Base-by-base conservation (phyloP, 805 yeast species). In the Pichia nakasei region DNA sequence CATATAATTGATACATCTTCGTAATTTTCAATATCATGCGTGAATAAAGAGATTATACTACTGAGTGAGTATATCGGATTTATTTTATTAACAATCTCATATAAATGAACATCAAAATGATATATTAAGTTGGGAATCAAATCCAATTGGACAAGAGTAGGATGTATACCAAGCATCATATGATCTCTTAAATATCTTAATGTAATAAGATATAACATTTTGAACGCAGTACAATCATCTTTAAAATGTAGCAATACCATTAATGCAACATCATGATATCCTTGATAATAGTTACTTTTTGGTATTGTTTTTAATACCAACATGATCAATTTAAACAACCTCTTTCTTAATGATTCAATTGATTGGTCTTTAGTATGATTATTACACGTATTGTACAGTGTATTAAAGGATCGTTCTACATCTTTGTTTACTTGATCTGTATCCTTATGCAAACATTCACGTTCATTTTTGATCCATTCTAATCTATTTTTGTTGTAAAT, bases 261-360 rank as follows among this genome's bases (percentile, higher is more conserved):
- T 32, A 85, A 71, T 1, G 86, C 88, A 19, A 93, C 68, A 54
- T 93, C 97, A 61, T 91, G 97, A 60, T 74, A 86, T 0, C 98
- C 98, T 63, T 91, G 98, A 60, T 88, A 91, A 61, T 91, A 91
- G 46, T 76, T 68, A 35, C 89, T 65, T 4, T 61, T 54, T 0
- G 89, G 89, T 51, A 80, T 66, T 15, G 68, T 70, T 34, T 86
- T 63, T 13, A 93, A 66, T 2, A 87, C 67, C 18, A 67, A 65
- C 13, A 73, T 60, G 4, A 86, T 72, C 13, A 81, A 49, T 5
- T 58, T 58, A 21, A 55, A 57, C 40, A 81, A 63, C 38, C 69
- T 56, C 22, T 56, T 56, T 46, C 73, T 68, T 39, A 79, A 60
- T n/a, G 46, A 39, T 42, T 38, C 53, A 15, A 59, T 12, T 3